phyloP scores from a whole-genome alignment of 805 yeast species.

The Schwanniomyces vanrijiae region DNA sequence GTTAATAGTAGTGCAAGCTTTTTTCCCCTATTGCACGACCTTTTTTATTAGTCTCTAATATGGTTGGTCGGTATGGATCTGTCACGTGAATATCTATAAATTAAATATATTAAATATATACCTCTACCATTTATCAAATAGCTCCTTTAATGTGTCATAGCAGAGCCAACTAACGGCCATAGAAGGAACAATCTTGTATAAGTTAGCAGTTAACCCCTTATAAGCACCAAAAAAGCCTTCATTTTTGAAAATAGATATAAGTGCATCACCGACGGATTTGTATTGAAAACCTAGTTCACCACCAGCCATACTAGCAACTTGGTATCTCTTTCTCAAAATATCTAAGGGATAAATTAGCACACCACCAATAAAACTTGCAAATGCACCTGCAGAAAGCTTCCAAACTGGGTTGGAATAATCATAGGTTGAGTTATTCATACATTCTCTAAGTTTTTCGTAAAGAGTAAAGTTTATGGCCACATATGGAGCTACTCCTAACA shows the following conservation, averaged over 20 bases:
- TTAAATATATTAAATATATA: neutral
- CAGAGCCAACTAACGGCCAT: conserved; percentile 96
- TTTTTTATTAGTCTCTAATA: conserved; percentile 1
- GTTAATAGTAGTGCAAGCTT: neutral
- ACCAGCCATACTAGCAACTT: conserved; percentile 80
- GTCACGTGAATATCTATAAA: conserved; percentile 8
- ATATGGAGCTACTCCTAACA: conserved; percentile 93
- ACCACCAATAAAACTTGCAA: conserved; percentile 88
- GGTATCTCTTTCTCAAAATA: conserved; percentile 83
- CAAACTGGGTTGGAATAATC: conserved; percentile 48
- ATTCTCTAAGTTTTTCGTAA: conserved; percentile 77
- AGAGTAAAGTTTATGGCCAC: conserved; percentile 91
- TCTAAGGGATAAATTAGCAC: conserved; percentile 91
- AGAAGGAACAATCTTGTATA: conserved; percentile 88
- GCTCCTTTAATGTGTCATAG: conserved; percentile 66
- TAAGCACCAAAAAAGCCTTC: conserved; percentile 79
- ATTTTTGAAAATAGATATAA: conserved; percentile 60
- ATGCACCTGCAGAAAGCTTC: conserved; percentile 77
- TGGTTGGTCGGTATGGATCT: conserved; percentile 11
- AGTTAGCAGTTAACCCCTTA: conserved; percentile 74
- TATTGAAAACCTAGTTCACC: conserved; percentile 82
- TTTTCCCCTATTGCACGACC: neutral
- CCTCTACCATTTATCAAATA: conserved; percentile 29
- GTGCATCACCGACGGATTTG: conserved; percentile 72
- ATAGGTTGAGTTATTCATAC: conserved; percentile 32